Base-by-base conservation (phyloP, 2,329 filamentous ascomycete species). In the Stemphylium beticola region DNA sequence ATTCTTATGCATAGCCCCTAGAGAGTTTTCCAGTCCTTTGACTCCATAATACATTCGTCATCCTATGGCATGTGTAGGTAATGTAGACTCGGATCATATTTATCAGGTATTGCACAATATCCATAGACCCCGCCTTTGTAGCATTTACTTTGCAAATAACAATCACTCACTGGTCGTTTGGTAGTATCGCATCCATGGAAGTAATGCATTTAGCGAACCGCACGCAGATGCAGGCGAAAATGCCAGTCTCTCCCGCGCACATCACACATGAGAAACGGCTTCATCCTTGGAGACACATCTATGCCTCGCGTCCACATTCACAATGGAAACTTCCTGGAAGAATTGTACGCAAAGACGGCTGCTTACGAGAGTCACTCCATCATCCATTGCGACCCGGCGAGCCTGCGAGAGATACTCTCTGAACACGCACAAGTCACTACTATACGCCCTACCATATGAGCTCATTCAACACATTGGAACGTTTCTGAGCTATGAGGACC, bases 381-480 rank as follows among this genome's bases (percentile, higher is more conserved):
- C 36, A 10, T 33, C 36, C 7, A 18, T 40, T 14, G 17, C 37
- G 26, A n/a, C 24, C n/a, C 37, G 18, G 24, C 38, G 22, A 2
- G 49, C 49, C n/a, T 14, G 22, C 11, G 29, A 4, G 33, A 29
- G 26, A 22, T 48, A 37, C 42, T 22, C 15, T 7, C 24, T 14
- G 17, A 53, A 48, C 14, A 15, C 37, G 11, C 37, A 29, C 11
- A 40, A 24, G 8, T 31, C 42, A 14, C 11, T 20, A 4, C 26
- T 52, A 18, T 52, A 52, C 42, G 6, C 36, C 29, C 12, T 47
- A 11, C 42, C 49, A 17, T 39, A 34, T n/a, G 49, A 47, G 17
- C 15, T 47, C 31, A 6, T 47, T 10, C 34, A 40, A 10, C 29
- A 20, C 12, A 46, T 52, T n/a, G 36, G 41, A 11, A 22, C 10